Evolutionary conservation across 2,329 filamentous ascomycete genomes (phyloP).

Genomic region (Aureobasidium subglaciale): DNA sequence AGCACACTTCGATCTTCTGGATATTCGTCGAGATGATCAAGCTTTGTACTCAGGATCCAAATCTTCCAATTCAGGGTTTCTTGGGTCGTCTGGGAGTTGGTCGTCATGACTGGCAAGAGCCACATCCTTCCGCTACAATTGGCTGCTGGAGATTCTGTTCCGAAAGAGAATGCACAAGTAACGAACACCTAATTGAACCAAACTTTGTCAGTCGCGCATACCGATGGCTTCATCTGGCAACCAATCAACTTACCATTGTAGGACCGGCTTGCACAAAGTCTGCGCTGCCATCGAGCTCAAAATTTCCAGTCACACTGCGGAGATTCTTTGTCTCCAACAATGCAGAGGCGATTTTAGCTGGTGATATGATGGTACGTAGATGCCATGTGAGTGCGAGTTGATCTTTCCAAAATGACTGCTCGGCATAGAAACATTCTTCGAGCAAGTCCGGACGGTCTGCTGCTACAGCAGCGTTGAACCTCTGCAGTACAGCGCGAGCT

Average conservation of each 20-base stretch:
- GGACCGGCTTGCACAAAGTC: neutral
- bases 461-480: neutral
- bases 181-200: neutral
- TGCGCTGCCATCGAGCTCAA: neutral
- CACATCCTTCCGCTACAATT: neutral
- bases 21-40: neutral
- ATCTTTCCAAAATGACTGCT: conserved; percentile 2
- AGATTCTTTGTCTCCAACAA: neutral
- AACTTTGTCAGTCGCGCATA: neutral
- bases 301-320: neutral
- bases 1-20: neutral
- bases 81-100: neutral
- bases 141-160: neutral
- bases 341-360: neutral
- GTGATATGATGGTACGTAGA: neutral
- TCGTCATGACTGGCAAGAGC: neutral
- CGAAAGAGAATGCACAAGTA: neutral
- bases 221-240: neutral
- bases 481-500: neutral
- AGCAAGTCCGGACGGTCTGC: neutral
- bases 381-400: neutral
- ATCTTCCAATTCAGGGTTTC: neutral
- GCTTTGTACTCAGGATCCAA: neutral
- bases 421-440: neutral
- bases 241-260: neutral